These are phyloP conservation scores for Salvia rosmarinus DNA, from an alignment of 257 asterid genomes.

Conservation along the genomic window DNA sequence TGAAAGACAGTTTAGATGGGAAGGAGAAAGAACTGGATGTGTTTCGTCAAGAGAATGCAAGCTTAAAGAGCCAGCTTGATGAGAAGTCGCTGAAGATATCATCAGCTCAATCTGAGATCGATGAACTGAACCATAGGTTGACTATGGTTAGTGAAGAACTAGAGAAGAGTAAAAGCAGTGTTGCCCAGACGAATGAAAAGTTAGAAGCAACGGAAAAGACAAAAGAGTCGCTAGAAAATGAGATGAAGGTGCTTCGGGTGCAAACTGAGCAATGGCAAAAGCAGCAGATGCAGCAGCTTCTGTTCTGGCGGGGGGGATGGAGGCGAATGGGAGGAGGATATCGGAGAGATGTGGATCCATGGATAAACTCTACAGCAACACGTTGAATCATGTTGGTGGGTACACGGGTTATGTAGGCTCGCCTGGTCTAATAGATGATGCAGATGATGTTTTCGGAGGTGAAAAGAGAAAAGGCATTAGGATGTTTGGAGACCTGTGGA, in stretches of 20 bases:
- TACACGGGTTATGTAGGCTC: constrained; percentile 63
- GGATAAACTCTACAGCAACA: constrained; percentile 69
- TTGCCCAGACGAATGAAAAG: constrained; percentile 45
- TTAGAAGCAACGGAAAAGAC: constrained; percentile 57
- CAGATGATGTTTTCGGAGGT: constrained; percentile 62
- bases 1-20: constrained; percentile 55
- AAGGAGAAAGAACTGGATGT: constrained; percentile 58
- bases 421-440: constrained; percentile 57
- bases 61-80: constrained; percentile 51
- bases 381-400: constrained; percentile 51
- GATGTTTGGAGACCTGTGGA: constrained; percentile 94
- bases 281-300: constrained; percentile 99
- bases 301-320: constrained; percentile 69
- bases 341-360: constrained; percentile 96
- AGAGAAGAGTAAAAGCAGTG: constrained; percentile 52
- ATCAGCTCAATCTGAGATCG: constrained; percentile 49
- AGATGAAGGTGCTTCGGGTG: constrained; percentile 79
- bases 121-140: constrained; percentile 45
- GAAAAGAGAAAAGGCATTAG: constrained; percentile 79
- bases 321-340: constrained; percentile 61
- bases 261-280: constrained; percentile 96
- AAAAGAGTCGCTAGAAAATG: constrained; percentile 64
- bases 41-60: constrained; percentile 50
- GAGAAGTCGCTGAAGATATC: constrained; percentile 50
- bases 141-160: constrained; percentile 57